phyloP scores from a whole-genome alignment of 306 rosid species.

The Malus sylvestris region DNA sequence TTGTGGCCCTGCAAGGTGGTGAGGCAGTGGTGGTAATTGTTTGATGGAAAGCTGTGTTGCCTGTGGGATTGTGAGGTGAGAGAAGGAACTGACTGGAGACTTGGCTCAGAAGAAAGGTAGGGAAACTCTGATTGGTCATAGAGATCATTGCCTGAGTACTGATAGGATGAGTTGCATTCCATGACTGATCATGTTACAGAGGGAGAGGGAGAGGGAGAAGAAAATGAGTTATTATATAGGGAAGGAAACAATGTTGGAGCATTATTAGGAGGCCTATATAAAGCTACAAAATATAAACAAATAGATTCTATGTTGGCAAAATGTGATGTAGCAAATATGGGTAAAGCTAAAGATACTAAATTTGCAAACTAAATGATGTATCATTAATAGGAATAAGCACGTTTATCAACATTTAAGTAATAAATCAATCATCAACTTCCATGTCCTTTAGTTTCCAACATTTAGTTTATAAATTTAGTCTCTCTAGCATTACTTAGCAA shows the following conservation, averaged over 20 bases:
- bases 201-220: slow-evolving; percentile 5
- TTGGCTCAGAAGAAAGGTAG: slow-evolving; percentile 36
- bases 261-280: not conserved
- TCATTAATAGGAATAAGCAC: too few species aligned
- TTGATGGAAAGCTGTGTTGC: not conserved
- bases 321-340: not conserved
- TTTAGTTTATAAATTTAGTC: too few species aligned
- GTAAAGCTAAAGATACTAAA: too few species aligned
- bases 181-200: slow-evolving; percentile 37
- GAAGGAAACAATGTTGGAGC: not conserved
- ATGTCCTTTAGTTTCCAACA: too few species aligned
- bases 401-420: too few species aligned
- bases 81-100: slow-evolving; percentile 55
- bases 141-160: not conserved
- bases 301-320: slow-evolving; percentile 3
- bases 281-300: not conserved
- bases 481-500: not conserved
- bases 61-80: slow-evolving; percentile 26
- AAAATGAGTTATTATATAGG: slow-evolving; percentile 31
- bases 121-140: not conserved
- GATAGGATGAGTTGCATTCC: slow-evolving; percentile 39
- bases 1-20: slow-evolving; percentile 46
- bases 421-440: too few species aligned
- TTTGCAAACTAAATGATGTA: too few species aligned
- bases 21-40: slow-evolving; percentile 32